These are phyloP conservation scores for Fagopyrum homotropicum DNA, from an alignment of 148 eudicot genomes.

Conservation along the genomic window DNA sequence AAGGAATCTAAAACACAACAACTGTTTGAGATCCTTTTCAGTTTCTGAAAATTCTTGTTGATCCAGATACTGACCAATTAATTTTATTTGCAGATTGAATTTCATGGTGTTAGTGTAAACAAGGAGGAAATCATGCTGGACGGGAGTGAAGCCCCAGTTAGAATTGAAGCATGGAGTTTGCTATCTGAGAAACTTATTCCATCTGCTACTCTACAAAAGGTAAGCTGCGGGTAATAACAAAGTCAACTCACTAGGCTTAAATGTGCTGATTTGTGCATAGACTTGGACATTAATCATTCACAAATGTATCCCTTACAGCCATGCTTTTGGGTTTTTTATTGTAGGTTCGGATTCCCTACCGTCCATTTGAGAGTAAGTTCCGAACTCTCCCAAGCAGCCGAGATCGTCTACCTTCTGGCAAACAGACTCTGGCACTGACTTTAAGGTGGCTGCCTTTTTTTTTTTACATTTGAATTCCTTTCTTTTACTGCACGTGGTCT, in stretches of 20 bases:
- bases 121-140: slow-evolving; percentile 72
- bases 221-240: slow-evolving; percentile 17
- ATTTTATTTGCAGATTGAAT: slow-evolving; percentile 48
- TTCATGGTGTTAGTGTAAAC: slow-evolving; percentile 77
- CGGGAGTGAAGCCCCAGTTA: slow-evolving; percentile 87
- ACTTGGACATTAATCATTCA: neutral
- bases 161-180: slow-evolving; percentile 72
- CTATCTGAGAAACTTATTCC: slow-evolving; percentile 79
- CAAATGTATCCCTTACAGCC: neutral
- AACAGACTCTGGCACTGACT: slow-evolving; percentile 75
- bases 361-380: slow-evolving; percentile 71
- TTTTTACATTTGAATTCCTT: neutral
- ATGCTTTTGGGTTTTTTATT: slow-evolving; percentile 7
- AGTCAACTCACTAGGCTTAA: neutral
- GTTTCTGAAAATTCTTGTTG: neutral
- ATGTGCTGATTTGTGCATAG: neutral
- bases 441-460: slow-evolving; percentile 57
- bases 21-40: neutral
- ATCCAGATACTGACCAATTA: neutral
- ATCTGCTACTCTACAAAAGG: slow-evolving; percentile 73
- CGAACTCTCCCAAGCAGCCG: slow-evolving; percentile 65
- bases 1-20: neutral
- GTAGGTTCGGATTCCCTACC: slow-evolving; percentile 79
- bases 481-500: neutral
- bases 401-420: slow-evolving; percentile 92